These are phyloP conservation scores for Russula sp. DNA, from an alignment of 768 basidiomycete genomes.

Conservation along the genomic window DNA sequence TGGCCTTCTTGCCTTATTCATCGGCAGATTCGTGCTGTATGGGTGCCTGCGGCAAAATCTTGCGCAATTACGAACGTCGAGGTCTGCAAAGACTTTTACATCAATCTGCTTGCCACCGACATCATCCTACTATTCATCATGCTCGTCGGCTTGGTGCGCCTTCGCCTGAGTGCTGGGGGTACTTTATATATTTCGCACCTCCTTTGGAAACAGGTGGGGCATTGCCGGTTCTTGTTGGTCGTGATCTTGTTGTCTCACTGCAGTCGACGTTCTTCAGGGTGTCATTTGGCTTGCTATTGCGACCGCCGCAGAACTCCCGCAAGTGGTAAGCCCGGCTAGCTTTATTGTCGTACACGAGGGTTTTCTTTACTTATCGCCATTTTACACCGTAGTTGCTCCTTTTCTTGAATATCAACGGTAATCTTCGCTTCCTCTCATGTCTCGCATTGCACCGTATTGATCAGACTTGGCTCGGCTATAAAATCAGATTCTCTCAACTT, in stretches of 20 bases:
- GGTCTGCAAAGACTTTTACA: background rate
- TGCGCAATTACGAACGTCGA: background rate
- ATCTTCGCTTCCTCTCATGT: too few species aligned
- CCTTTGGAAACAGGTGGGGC: background rate
- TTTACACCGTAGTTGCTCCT: too few species aligned
- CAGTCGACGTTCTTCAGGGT: background rate
- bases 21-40: background rate
- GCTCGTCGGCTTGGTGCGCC: background rate
- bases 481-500: too few species aligned
- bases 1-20: background rate
- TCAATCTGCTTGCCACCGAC: background rate
- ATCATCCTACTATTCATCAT: background rate
- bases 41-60: background rate
- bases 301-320: background rate
- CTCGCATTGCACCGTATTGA: too few species aligned
- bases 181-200: background rate
- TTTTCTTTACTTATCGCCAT: too few species aligned
- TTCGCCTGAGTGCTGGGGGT: background rate
- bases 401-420: too few species aligned
- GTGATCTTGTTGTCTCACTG: background rate
- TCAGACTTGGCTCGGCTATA: too few species aligned
- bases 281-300: background rate
- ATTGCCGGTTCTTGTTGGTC: background rate
- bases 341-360: background rate
- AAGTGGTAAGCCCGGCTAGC: background rate